phyloP scores from a whole-genome alignment of 805 yeast species.

The Candida insectorum region DNA sequence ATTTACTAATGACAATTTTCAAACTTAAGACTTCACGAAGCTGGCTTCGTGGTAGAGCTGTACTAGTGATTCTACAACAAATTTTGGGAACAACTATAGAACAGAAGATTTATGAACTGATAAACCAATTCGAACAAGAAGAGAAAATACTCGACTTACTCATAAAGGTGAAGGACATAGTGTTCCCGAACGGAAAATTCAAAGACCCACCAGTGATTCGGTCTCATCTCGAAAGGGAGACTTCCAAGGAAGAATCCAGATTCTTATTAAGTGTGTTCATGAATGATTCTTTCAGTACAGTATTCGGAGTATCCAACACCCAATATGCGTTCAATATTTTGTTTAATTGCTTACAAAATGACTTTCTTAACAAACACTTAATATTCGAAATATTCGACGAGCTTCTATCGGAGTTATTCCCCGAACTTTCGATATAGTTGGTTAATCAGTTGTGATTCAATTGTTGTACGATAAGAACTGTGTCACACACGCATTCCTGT shows the following conservation, averaged over 20 bases:
- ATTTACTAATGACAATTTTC: slow-evolving; percentile 66
- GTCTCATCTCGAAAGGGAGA: slow-evolving; percentile 47
- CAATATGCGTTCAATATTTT: slow-evolving; percentile 57
- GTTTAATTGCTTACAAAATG: slow-evolving; percentile 72
- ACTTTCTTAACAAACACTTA: slow-evolving; percentile 62
- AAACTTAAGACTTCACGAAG: slow-evolving; percentile 59
- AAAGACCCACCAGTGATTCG: slow-evolving; percentile 46
- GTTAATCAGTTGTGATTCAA: no score
- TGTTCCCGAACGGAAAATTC: slow-evolving; percentile 48
- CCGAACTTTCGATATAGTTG: slow-evolving; percentile 19
- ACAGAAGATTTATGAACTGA: slow-evolving; percentile 50
- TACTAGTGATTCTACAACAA: slow-evolving; percentile 78
- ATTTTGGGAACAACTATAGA: slow-evolving; percentile 86
- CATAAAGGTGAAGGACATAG: slow-evolving; percentile 16
- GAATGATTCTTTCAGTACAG: slow-evolving; percentile 61
- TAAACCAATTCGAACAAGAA: slow-evolving; percentile 36
- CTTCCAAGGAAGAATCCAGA: slow-evolving; percentile 57
- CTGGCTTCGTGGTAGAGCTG: slow-evolving; percentile 85
- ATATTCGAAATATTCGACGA: slow-evolving; percentile 58
- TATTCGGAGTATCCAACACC: slow-evolving; percentile 70
- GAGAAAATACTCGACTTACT: slow-evolving; percentile 41
- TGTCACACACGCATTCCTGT: no score
- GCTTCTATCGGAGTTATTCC: slow-evolving; percentile 45
- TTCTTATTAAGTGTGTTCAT: slow-evolving; percentile 54
- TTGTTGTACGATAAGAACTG: no score